Evolutionary conservation across 768 basidiomycete genomes (phyloP), one percentile per base, ranked within the genome.

Genomic region (Kwoniella heveanensis): DNA sequence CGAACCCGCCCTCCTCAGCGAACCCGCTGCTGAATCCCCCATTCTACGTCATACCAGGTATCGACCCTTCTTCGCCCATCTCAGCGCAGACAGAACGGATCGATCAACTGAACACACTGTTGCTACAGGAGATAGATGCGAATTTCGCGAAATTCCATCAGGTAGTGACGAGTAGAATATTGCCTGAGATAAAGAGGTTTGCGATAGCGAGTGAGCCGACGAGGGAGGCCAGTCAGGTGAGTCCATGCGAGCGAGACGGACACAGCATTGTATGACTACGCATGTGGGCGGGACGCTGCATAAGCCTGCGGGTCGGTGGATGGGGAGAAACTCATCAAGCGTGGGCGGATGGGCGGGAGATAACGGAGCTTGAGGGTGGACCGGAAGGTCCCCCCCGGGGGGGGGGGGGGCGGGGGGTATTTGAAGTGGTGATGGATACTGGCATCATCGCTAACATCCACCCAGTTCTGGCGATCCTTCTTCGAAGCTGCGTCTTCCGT

Each of bases 381-480:
- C n/a, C n/a, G n/a, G n/a, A n/a, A n/a, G n/a, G n/a, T n/a, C n/a
- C n/a, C n/a, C n/a, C n/a, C n/a, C n/a, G n/a, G n/a, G n/a, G n/a
- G n/a, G n/a, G n/a, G n/a, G n/a, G n/a, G n/a, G n/a, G n/a, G n/a
- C n/a, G n/a, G n/a, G n/a, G n/a, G n/a, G n/a, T n/a, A n/a, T n/a
- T n/a, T n/a, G n/a, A n/a, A n/a, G n/a, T n/a, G n/a, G n/a, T n/a
- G n/a, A n/a, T n/a, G n/a, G n/a, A n/a, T 32, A 32, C 32, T 13
- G 32, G 32, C 13, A 32, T 32, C 32, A 32, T 32, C n/a, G n/a
- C n/a, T n/a, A n/a, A n/a, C n/a, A n/a, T 3, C 19, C 25, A 15
- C 12, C 7, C 71, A 95, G 94, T 97, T 97, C 78, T 98, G 95
- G 94, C 88, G 88, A 3, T 89, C 90, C 0, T 98, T 99, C 83